phyloP scores from a whole-genome alignment of 257 asterid species.

The Craterostigma plantagineum region DNA sequence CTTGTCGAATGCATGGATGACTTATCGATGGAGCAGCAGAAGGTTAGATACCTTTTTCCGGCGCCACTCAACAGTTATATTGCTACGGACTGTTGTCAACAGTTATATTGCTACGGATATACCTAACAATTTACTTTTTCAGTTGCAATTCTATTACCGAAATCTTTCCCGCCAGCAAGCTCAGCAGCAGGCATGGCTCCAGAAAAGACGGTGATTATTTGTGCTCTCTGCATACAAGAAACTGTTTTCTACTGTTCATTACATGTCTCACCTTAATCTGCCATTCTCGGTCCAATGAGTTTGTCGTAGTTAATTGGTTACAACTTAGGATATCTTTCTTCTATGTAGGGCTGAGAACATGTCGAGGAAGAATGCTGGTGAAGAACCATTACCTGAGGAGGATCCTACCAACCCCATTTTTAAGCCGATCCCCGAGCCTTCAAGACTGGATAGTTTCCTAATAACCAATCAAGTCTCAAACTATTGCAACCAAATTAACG shows the following conservation, averaged over 20 bases:
- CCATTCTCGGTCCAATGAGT: too few relatives aligned
- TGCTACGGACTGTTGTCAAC: too few relatives aligned
- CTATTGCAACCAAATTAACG: conserved; percentile 93
- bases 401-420: conserved; percentile 79
- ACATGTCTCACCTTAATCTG: neutral
- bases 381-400: conserved; percentile 91
- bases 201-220: conserved; percentile 62
- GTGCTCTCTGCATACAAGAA: neutral
- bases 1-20: conserved; percentile 97
- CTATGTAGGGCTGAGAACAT: conserved; percentile 57
- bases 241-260: neutral
- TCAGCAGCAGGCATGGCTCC: conserved; percentile 95
- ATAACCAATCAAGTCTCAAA: conserved; percentile 76
- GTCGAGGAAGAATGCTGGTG: conserved; percentile 74
- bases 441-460: conserved; percentile 86
- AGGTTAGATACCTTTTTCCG: conserved; percentile 26
- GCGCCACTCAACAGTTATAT: too few relatives aligned
- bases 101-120: conserved; percentile 3
- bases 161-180: conserved; percentile 93
- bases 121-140: conserved; percentile 12
- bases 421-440: conserved; percentile 89
- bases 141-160: conserved; percentile 89
- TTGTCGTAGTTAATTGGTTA: neutral
- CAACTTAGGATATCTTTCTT: neutral
- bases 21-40: conserved; percentile 84